Conservation (phyloP, 495 filamentous ascomycete genomes). For the Aspergillus panamensis region DNA sequence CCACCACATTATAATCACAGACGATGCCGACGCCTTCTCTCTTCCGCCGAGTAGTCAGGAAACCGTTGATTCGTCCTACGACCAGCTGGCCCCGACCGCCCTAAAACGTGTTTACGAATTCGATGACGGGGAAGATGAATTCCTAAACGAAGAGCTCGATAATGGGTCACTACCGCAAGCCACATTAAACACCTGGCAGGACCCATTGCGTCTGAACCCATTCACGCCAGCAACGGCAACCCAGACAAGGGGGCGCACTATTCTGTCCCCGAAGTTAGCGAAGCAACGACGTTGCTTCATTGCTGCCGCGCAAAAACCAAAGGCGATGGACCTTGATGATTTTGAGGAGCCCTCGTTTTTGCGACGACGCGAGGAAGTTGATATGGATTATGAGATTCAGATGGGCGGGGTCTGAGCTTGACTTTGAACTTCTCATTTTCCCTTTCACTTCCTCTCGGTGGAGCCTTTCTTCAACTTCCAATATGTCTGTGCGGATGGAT, state of each 20-base stretch:
- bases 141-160: slow-evolving; percentile 16
- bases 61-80: slow-evolving; percentile 22
- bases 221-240: background rate
- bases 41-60: slow-evolving; percentile 47
- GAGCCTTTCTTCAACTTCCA: background rate
- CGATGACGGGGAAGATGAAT: slow-evolving; percentile 14
- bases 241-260: slow-evolving; percentile 23
- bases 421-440: background rate
- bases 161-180: background rate
- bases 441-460: background rate
- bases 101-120: slow-evolving; percentile 23
- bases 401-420: slow-evolving; percentile 16
- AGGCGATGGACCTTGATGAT: slow-evolving; percentile 37
- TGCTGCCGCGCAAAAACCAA: slow-evolving; percentile 17
- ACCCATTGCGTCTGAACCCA: slow-evolving; percentile 3
- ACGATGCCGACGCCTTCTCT: slow-evolving; percentile 43
- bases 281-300: slow-evolving; percentile 33
- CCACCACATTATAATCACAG: slow-evolving; percentile 24
- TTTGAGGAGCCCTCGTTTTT: slow-evolving; percentile 46
- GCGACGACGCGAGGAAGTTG: slow-evolving; percentile 43
- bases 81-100: background rate
- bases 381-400: slow-evolving; percentile 30
- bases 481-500: no score
- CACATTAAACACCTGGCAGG: background rate
- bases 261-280: slow-evolving; percentile 34